phyloP scores from a whole-genome alignment of 2,329 filamentous ascomycete genomes.

The Aspergillus fumigatus region DNA sequence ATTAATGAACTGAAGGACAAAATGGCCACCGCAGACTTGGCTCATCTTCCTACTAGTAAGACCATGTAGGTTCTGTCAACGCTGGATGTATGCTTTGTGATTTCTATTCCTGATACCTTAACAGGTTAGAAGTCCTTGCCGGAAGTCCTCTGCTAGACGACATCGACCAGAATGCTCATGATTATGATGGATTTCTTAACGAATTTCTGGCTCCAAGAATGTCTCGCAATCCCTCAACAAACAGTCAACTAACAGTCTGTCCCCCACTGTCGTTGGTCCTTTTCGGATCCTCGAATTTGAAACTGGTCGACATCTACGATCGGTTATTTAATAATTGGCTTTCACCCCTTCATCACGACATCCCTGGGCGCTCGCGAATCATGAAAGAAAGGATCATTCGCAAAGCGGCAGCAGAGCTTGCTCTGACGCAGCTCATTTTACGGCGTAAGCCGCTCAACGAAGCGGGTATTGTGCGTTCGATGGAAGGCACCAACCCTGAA shows the following conservation, averaged over 20 bases:
- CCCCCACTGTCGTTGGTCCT: slow-evolving; percentile 14
- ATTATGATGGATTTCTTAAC: slow-evolving; percentile 25
- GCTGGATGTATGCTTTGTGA: background rate
- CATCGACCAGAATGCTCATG: slow-evolving; percentile 32
- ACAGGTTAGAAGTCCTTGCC: slow-evolving; percentile 31
- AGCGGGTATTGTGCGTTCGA: background rate
- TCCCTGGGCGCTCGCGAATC: slow-evolving; percentile 35
- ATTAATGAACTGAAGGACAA: slow-evolving; percentile 17
- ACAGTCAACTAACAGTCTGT: slow-evolving; percentile 2
- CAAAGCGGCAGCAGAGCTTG: slow-evolving; percentile 33
- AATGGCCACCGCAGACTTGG: slow-evolving; percentile 2
- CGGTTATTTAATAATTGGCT: slow-evolving; percentile 35
- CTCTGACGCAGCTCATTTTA: slow-evolving; percentile 28
- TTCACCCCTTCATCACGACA: slow-evolving; percentile 25
- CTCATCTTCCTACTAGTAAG: slow-evolving; percentile 12
- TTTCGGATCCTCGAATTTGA: slow-evolving; percentile 11
- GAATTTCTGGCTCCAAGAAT: background rate
- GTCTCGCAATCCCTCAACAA: background rate
- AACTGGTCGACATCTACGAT: slow-evolving; percentile 32
- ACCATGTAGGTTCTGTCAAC: slow-evolving; percentile 26
- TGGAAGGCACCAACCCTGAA: background rate
- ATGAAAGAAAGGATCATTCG: slow-evolving; percentile 37
- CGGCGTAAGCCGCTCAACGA: slow-evolving; percentile 9
- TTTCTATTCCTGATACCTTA: slow-evolving; percentile 7
- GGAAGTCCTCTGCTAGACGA: slow-evolving; percentile 27